A percentile compares a stretch with the other conserved stretches of the same genome.
phyloP scores from a whole-genome alignment of 1,139 yeast species.

The Zhuliangozyma blackwelliae region DNA sequence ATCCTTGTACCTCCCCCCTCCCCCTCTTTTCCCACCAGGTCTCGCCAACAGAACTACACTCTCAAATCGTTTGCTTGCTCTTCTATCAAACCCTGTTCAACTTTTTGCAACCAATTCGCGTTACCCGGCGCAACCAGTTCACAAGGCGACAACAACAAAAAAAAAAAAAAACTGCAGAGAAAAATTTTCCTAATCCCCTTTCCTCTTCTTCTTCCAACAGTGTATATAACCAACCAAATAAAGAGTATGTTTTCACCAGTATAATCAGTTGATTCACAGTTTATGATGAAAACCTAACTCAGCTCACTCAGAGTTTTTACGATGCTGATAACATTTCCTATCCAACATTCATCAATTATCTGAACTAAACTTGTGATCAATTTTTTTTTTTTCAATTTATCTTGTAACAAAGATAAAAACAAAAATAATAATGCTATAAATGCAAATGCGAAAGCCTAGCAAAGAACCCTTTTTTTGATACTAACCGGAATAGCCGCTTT shows the following conservation, averaged over 20 bases:
- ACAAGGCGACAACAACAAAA: not conserved
- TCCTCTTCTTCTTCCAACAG: not conserved
- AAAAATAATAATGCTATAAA: conserved; percentile 1
- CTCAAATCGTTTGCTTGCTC: too few relatives aligned
- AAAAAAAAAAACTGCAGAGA: not conserved
- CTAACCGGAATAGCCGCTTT: not conserved
- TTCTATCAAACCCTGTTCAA: too few relatives aligned
- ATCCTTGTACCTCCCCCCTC: too few relatives aligned
- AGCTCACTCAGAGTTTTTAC: conserved; percentile 51
- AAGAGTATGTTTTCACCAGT: not conserved
- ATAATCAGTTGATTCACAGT: conserved; percentile 2
- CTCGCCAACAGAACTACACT: too few relatives aligned
- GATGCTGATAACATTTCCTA: conserved; percentile 44
- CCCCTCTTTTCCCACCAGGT: too few relatives aligned
- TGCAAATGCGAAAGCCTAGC: not conserved
- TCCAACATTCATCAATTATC: conserved; percentile 45
- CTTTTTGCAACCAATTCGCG: too few relatives aligned
- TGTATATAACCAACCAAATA: not conserved
- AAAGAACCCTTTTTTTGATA: too few relatives aligned
- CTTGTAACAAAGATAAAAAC: not conserved
- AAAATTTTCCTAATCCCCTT: not conserved
- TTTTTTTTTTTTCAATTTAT: conserved; percentile 10
- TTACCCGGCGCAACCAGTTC: not conserved
- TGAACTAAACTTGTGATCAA: conserved; percentile 11
- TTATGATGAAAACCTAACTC: conserved; percentile 49